Base-by-base conservation (phyloP, 2,329 filamentous ascomycete genomes). In the Colletotrichum chlorophyti region DNA sequence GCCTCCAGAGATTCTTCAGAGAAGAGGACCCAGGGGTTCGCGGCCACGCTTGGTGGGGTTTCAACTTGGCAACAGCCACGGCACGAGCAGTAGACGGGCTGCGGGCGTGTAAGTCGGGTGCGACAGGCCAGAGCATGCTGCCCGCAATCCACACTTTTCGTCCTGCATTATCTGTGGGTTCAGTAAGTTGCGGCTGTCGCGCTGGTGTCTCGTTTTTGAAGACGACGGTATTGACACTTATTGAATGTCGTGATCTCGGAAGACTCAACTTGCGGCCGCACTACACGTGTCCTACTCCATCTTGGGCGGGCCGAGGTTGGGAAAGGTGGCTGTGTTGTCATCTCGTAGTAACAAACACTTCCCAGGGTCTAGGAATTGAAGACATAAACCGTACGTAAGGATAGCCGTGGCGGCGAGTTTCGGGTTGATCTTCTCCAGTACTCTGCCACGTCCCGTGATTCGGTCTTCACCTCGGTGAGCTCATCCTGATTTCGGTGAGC, bases 1-100 rank as follows among this genome's bases (percentile, higher is more conserved):
- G 50, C 55, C 43, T 54, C n/a, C 29, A 43, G 43, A 48, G 37
- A 52, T 27, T 59, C 43, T 54, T 54, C 55, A 45, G n/a, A n/a
- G n/a, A n/a, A n/a, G n/a, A n/a, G 43, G 19, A 43, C 24, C 42
- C 29, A 26, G 37, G 51, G 55, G 50, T 49, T 59, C 42, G 43
- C 32, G 42, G 37, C 19, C 43, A 31, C n/a, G 26, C 21, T 26
- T 29, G 17, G 55, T 54, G 55, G 49, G 55, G 50, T 48, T 26
- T n/a, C n/a, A n/a, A 27, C 42, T 49, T 49, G 43, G 42, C 55
- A 49, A 37, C 50, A n/a, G n/a, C 34, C 43, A 37, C 37, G 31
- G 43, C 43, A 35, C 14, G 24, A 54, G 12, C 31, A 21, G 42
- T 32, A 21, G 53, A 38, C n/a, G 26, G 46, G 40, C 38, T 40